Percentiles rank a stretch among this genome's conserved stretches.
These are phyloP conservation scores for Eragrostis curvula DNA, from an alignment of 176 grass and related monocot genomes.

Conservation along the genomic window DNA sequence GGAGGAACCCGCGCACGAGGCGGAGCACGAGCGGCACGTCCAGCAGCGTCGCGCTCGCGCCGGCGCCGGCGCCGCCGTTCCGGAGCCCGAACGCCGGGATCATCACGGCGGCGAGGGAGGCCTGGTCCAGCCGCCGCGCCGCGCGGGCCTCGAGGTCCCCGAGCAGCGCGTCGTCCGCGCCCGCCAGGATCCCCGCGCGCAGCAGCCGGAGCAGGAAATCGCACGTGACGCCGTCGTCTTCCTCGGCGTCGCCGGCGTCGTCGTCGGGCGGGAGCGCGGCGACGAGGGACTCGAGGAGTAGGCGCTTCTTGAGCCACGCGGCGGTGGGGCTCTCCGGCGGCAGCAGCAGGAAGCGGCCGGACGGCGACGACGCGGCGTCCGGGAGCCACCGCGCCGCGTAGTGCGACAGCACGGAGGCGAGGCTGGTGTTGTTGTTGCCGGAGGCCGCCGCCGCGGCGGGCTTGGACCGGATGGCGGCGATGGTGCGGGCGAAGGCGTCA, in stretches of 20 bases:
- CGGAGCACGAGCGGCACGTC: slow-evolving; percentile 76
- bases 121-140: slow-evolving; percentile 71
- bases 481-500: slow-evolving; percentile 74
- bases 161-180: slow-evolving; percentile 62
- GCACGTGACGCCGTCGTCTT: slow-evolving; percentile 49
- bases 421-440: slow-evolving; percentile 19
- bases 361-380: slow-evolving; percentile 59
- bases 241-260: neutral
- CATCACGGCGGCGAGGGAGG: slow-evolving; percentile 75
- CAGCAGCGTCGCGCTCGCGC: slow-evolving; percentile 59
- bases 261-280: slow-evolving; percentile 70
- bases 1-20: slow-evolving; percentile 58
- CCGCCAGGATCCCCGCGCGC: slow-evolving; percentile 64
- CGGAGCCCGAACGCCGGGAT: slow-evolving; percentile 69
- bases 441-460: neutral
- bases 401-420: slow-evolving; percentile 77
- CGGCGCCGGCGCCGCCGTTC: neutral
- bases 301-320: slow-evolving; percentile 77
- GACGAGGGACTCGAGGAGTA: slow-evolving; percentile 83
- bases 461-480: slow-evolving; percentile 72
- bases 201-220: slow-evolving; percentile 78
- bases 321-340: slow-evolving; percentile 81
- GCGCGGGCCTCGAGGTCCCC: slow-evolving; percentile 77
- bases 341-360: slow-evolving; percentile 42
- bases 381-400: slow-evolving; percentile 90